phyloP scores from a whole-genome alignment of 2,329 filamentous ascomycete genomes.

The Fusarium zealandicum region DNA sequence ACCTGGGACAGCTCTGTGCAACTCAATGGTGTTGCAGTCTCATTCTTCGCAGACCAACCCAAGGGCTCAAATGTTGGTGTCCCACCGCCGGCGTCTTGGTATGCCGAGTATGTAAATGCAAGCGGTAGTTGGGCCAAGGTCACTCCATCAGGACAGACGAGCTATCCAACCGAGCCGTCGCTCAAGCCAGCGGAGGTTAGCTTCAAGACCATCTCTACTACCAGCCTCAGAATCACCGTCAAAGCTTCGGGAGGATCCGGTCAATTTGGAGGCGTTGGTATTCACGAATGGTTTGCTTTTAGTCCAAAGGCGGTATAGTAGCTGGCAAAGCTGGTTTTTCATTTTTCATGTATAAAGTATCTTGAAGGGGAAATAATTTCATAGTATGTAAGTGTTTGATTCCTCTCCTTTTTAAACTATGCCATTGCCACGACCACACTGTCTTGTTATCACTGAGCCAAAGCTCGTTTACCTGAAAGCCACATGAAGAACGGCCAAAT shows the following conservation, averaged over 20 bases:
- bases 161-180: slow-evolving; percentile 1
- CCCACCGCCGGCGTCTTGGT: slow-evolving; percentile 42
- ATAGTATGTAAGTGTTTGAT: not conserved
- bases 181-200: slow-evolving; percentile 1
- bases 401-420: not conserved
- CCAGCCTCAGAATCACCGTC: slow-evolving; percentile 3
- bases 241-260: slow-evolving; percentile 7
- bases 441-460: not conserved
- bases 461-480: not conserved
- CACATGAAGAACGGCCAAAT: not conserved
- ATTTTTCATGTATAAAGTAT: not conserved
- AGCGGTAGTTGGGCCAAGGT: slow-evolving; percentile 30
- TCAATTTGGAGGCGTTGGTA: slow-evolving; percentile 13
- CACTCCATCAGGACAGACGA: not conserved
- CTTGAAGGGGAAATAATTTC: no score
- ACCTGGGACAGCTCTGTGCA: slow-evolving; percentile 42
- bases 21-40: slow-evolving; percentile 42
- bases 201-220: slow-evolving; percentile 32
- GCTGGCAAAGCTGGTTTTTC: not conserved
- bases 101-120: slow-evolving; percentile 36
- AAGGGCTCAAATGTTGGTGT: slow-evolving; percentile 43
- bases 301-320: not conserved
- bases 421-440: not conserved
- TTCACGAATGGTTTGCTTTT: slow-evolving; percentile 16
- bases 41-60: slow-evolving; percentile 44